phyloP scores from a whole-genome alignment of 148 eudicot genomes.

The Oxyria digyna region DNA sequence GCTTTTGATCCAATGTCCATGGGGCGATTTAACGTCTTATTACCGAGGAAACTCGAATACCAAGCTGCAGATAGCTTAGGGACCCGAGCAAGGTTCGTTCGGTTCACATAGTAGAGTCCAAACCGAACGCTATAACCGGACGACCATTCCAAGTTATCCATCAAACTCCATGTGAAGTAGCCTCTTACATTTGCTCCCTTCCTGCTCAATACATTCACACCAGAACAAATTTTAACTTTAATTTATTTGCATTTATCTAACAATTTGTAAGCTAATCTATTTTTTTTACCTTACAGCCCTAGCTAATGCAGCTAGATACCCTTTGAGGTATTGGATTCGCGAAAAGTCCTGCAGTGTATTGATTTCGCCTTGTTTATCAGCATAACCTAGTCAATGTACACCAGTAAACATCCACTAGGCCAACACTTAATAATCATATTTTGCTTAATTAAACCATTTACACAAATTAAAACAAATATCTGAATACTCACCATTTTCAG shows the following conservation, averaged over 20 bases:
- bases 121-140: conserved; percentile 31
- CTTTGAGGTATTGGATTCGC: conserved; percentile 39
- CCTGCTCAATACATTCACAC: conserved; percentile 9
- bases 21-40: conserved; percentile 5
- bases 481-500: conserved; percentile 49
- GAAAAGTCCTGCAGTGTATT: conserved; percentile 25
- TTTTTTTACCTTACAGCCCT: conserved; percentile 46
- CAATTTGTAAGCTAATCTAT: neutral
- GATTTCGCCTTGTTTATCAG: conserved; percentile 17
- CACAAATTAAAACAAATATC: too few species aligned
- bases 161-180: conserved; percentile 52
- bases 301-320: conserved; percentile 44
- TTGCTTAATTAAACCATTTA: too few species aligned
- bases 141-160: conserved; percentile 55
- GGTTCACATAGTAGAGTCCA: conserved; percentile 41
- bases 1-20: neutral
- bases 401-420: too few species aligned
- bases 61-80: conserved; percentile 58
- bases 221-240: neutral
- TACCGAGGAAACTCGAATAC: conserved; percentile 36
- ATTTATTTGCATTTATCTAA: neutral
- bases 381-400: conserved; percentile 29
- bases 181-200: conserved; percentile 60
- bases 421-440: too few species aligned
- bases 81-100: conserved; percentile 22